Evolutionary conservation across 257 asterid species (phyloP).

Genomic region (Thymus quinquecostatus): DNA sequence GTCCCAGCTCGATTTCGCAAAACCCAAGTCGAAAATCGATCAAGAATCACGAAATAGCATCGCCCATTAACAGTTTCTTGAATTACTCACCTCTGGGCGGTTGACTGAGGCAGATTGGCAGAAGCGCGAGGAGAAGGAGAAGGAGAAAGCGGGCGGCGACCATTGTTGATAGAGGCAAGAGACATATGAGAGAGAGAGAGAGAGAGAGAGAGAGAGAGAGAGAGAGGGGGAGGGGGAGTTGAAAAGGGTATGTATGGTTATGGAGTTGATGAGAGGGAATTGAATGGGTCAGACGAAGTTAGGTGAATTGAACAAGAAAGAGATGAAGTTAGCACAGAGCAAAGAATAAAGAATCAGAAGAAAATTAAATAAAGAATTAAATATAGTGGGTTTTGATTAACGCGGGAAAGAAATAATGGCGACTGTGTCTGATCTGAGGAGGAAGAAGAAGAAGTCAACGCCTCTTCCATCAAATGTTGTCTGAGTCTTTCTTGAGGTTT

Average conservation of each 20-base stretch:
- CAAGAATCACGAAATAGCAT: neutral
- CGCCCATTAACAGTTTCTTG: neutral
- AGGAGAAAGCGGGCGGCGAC: conserved; percentile 40
- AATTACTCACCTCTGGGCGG: conserved; percentile 53
- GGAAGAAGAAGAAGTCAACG: conserved; percentile 15
- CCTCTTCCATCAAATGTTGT: neutral
- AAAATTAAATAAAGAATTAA: too few relatives aligned
- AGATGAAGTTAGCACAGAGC: conserved; percentile 54
- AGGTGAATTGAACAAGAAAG: conserved; percentile 44
- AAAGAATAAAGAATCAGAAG: conserved; percentile 42
- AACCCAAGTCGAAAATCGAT: conserved; percentile 9
- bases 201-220: conserved; percentile 26
- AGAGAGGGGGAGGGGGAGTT: conserved; percentile 25
- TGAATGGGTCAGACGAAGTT: conserved; percentile 42
- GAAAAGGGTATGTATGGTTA: conserved; percentile 14
- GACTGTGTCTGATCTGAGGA: too few relatives aligned
- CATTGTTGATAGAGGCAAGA: conserved; percentile 31
- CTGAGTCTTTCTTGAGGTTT: neutral
- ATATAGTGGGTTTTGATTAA: too few relatives aligned
- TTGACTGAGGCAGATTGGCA: conserved; percentile 52
- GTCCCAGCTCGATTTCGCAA: conserved; percentile 7
- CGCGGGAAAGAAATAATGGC: conserved; percentile 41
- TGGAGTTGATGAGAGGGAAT: conserved; percentile 35
- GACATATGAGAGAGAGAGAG: neutral
- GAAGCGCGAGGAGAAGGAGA: conserved; percentile 41